Base-by-base conservation (phyloP, 306 rosid species). In the Trichosanthes truncata region DNA sequence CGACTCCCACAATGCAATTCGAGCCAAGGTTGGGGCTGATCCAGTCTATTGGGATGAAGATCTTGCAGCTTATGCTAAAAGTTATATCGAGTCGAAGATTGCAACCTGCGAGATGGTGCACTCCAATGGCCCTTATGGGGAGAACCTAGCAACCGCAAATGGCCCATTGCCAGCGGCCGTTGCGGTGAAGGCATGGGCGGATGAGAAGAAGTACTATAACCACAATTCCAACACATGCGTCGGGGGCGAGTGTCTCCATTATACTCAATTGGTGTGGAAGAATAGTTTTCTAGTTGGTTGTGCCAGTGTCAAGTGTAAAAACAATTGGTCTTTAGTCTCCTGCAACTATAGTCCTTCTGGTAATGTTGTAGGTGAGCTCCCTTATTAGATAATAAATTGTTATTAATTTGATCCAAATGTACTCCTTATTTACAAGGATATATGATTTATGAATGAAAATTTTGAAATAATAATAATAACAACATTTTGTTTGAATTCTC, bases 251-350 rank as follows among this genome's bases (percentile, higher is more conserved):
- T 88, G 88, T 2, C 10, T 26, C 10, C 91, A 88, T 62, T 88
- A 88, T n/a, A 84, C 84, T 1, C 89, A 86, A 40, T 59, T 79
- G 0, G 61, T 88, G 60, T 86, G 89, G 85, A 25, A 67, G 0
- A 14, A 40, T 0, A 53, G 82, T 0, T 6, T 2, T 23, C 23
- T 56, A 23, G 21, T 82, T 8, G 91, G 89, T 2, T 86, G 89
- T 60, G 88, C 87, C 2, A 79, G 53, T 17, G 78, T 62, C 0
- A 69, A 81, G 60, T 88, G 91, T 46, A 15, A n/a, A 3, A 81
- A 77, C 76, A 80, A 77, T 0, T 78, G 87, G 82, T 12, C 18
- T 17, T 71, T 81, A n/a, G 43, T 77, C 9, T 23, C 77, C 5
- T 85, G 90, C 52, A 81, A 36, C 66, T 87, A 85, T 51, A 61